phyloP scores from a whole-genome alignment of 805 yeast genomes.

The Scheffersomyces lignosus region DNA sequence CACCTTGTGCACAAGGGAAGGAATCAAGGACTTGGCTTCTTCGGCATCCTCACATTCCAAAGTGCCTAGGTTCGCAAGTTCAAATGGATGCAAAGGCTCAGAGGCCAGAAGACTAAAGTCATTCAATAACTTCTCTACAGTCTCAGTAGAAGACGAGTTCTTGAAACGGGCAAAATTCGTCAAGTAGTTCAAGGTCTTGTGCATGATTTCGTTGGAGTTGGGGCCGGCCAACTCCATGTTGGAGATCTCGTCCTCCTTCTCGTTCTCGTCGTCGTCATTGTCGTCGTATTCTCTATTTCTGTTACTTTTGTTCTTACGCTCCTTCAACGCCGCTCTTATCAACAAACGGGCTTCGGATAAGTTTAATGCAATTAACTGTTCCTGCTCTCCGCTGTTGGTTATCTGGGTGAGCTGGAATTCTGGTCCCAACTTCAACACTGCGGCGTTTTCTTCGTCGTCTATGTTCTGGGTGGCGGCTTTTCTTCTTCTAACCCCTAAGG shows the following conservation, averaged over 20 bases:
- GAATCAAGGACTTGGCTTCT: constrained; percentile 92
- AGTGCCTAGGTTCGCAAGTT: constrained; percentile 87
- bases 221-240: constrained; percentile 58
- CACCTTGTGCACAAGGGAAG: constrained; percentile 79
- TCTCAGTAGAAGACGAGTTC: constrained; percentile 88
- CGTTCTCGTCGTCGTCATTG: constrained; percentile 26
- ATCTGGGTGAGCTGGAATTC: constrained; percentile 83
- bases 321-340: constrained; percentile 85
- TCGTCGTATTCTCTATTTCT: constrained; percentile 30
- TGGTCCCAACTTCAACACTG: constrained; percentile 83
- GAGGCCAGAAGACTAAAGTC: constrained; percentile 57
- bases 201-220: constrained; percentile 82
- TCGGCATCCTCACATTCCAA: constrained; percentile 94
- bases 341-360: constrained; percentile 86
- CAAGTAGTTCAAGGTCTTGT: constrained; percentile 86
- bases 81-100: constrained; percentile 84
- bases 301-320: constrained; percentile 45
- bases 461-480: constrained; percentile 54
- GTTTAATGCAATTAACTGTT: constrained; percentile 80
- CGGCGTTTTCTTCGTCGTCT: constrained; percentile 91
- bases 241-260: constrained; percentile 44
- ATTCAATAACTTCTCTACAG: constrained; percentile 84
- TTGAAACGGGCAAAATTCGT: constrained; percentile 86
- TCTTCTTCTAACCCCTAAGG: constrained; percentile 82
- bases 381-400: constrained; percentile 76